phyloP scores from a whole-genome alignment of 305 asterid species.

The Fraxinus greggii region DNA sequence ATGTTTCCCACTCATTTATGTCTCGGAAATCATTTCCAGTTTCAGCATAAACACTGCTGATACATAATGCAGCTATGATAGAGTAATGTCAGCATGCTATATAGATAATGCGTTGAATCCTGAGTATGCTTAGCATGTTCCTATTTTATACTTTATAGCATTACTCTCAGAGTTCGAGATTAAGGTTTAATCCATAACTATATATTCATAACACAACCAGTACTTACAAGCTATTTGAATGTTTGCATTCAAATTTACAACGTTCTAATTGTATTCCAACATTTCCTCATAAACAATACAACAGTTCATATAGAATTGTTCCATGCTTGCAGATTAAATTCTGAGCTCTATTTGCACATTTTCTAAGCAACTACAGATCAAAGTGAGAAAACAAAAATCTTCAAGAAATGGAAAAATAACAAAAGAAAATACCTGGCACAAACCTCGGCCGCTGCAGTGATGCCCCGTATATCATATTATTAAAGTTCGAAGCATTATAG shows the following conservation, averaged over 20 bases:
- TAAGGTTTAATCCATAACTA: not conserved
- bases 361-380: not conserved
- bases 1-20: not conserved
- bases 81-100: not conserved
- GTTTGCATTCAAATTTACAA: not conserved
- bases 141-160: not conserved
- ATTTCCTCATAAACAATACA: not conserved
- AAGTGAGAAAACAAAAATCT: not conserved
- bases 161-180: not conserved
- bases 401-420: not conserved
- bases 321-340: not conserved
- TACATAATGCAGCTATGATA: not conserved
- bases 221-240: not conserved
- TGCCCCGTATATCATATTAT: constrained; percentile 66
- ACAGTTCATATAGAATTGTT: not conserved
- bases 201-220: not conserved
- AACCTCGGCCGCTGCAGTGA: constrained; percentile 86
- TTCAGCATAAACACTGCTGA: constrained; percentile 5
- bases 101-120: not conserved
- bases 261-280: not conserved
- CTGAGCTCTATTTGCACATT: not conserved
- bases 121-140: not conserved
- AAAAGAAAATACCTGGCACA: constrained; percentile 67
- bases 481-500: constrained; percentile 55
- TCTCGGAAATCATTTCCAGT: not conserved